Conservation (phyloP, 805 yeast species). For the Kregervanrija fluxuum region DNA sequence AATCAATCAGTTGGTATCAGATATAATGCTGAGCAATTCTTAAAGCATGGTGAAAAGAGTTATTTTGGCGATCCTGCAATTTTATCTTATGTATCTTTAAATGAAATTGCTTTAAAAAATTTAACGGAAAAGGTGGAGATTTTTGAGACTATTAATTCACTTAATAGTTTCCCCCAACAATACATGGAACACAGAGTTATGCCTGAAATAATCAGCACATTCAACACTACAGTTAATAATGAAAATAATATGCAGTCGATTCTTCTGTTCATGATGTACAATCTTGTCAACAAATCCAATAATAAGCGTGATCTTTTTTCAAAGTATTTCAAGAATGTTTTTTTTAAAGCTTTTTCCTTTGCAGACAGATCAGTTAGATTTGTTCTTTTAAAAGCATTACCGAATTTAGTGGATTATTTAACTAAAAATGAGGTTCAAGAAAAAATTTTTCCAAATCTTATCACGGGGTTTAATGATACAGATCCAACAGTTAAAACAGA, state of each 20-base stretch:
- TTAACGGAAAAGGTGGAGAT: slow-evolving; percentile 46
- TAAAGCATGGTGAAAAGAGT: slow-evolving; percentile 23
- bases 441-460: slow-evolving; percentile 56
- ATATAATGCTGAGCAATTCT: slow-evolving; percentile 31
- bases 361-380: slow-evolving; percentile 76
- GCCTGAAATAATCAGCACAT: slow-evolving; percentile 60
- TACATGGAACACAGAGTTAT: slow-evolving; percentile 52
- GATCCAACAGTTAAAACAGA: slow-evolving; percentile 75
- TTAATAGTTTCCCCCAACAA: slow-evolving; percentile 38
- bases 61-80: slow-evolving; percentile 43
- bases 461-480: slow-evolving; percentile 83
- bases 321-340: slow-evolving; percentile 46
- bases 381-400: slow-evolving; percentile 57
- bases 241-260: slow-evolving; percentile 20
- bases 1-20: slow-evolving; percentile 32
- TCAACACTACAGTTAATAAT: slow-evolving; percentile 18
- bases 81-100: slow-evolving; percentile 42
- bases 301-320: slow-evolving; percentile 27
- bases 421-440: slow-evolving; percentile 58
- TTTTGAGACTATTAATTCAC: slow-evolving; percentile 31
- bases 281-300: slow-evolving; percentile 22
- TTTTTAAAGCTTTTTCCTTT: slow-evolving; percentile 54
- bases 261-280: slow-evolving; percentile 36
- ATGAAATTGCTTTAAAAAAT: slow-evolving; percentile 46
- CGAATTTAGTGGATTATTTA: slow-evolving; percentile 43